Conservation (phyloP, 2,329 filamentous ascomycete genomes). For the Colletotrichum salicis region DNA sequence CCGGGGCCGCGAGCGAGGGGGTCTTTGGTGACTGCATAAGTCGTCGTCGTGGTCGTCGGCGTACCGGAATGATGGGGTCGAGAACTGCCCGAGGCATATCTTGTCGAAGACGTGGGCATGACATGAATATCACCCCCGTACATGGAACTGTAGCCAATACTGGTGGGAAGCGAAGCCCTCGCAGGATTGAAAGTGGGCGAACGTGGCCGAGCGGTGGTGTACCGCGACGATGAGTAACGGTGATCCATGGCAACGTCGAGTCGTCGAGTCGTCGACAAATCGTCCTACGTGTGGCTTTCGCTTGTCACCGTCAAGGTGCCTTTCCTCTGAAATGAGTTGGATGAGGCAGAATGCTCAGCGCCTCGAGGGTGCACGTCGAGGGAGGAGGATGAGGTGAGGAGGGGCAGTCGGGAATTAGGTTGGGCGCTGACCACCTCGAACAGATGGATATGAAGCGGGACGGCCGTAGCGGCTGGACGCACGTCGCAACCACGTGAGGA, state of each 20-base stretch:
- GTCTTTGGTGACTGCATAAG: constrained; percentile 67
- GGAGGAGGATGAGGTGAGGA: background rate
- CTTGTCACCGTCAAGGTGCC: constrained; percentile 1
- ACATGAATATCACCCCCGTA: constrained; percentile 66
- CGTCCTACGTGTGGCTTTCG: background rate
- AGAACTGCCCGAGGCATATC: constrained; percentile 38
- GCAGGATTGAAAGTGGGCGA: constrained; percentile 61
- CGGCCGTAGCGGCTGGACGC: constrained; percentile 29
- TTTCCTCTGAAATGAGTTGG: background rate
- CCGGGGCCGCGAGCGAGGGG: constrained; percentile 58
- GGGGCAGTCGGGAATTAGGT: constrained; percentile 11
- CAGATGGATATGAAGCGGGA: constrained; percentile 4
- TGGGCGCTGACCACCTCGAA: constrained; percentile 21
- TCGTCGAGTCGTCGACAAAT: constrained; percentile 17
- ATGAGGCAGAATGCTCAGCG: background rate
- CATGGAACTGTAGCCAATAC: constrained; percentile 59
- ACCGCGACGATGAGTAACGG: constrained; percentile 36
- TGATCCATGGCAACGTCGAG: constrained; percentile 35
- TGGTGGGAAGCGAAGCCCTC: constrained; percentile 64
- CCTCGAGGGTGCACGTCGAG: constrained; percentile 6
- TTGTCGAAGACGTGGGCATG: constrained; percentile 56
- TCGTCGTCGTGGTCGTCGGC: constrained; percentile 56
- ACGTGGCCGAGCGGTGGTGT: constrained; percentile 41
- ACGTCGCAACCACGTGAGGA: constrained; percentile 31
- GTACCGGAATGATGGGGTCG: constrained; percentile 33